Evolutionary conservation across 2,329 filamentous ascomycete genomes (phyloP).

Genomic region (Paecilomyces dactylethromorphus): DNA sequence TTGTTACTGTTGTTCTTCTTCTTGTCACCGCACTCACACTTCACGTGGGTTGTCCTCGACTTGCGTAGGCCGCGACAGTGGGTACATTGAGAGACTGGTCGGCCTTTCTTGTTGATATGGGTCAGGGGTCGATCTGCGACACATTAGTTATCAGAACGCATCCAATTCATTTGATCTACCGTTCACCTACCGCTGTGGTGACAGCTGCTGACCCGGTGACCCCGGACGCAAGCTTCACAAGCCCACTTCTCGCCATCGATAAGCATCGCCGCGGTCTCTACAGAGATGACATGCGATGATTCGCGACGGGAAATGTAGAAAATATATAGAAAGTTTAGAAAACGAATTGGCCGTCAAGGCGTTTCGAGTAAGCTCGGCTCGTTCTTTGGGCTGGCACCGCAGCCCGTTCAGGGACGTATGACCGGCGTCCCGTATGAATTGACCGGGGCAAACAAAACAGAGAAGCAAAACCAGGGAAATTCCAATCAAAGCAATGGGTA

Average conservation of each 20-base stretch:
- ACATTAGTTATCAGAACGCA: conserved; percentile 2
- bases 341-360: conserved; percentile 7
- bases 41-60: conserved; percentile 87
- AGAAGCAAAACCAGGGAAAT: conserved; percentile 15
- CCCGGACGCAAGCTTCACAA: conserved; percentile 95
- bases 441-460: conserved; percentile 17
- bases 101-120: conserved; percentile 96
- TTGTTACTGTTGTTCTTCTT: conserved; percentile 53
- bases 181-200: conserved; percentile 77
- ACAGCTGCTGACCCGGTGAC: conserved; percentile 98
- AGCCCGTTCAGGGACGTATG: neutral
- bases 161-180: neutral
- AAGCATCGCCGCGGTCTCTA: conserved; percentile 54
- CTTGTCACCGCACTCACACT: conserved; percentile 96
- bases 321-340: conserved; percentile 2
- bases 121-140: conserved; percentile 75
- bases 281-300: conserved; percentile 33
- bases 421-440: conserved; percentile 8
- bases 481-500: conserved; percentile 27
- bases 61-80: conserved; percentile 96
- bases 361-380: neutral
- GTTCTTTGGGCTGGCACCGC: neutral
- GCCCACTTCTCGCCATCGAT: conserved; percentile 96
- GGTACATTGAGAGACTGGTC: conserved; percentile 93
- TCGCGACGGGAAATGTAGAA: conserved; percentile 16